phyloP scores from a whole-genome alignment of 164 flowering plant species.

The Brasenia schreberi region DNA sequence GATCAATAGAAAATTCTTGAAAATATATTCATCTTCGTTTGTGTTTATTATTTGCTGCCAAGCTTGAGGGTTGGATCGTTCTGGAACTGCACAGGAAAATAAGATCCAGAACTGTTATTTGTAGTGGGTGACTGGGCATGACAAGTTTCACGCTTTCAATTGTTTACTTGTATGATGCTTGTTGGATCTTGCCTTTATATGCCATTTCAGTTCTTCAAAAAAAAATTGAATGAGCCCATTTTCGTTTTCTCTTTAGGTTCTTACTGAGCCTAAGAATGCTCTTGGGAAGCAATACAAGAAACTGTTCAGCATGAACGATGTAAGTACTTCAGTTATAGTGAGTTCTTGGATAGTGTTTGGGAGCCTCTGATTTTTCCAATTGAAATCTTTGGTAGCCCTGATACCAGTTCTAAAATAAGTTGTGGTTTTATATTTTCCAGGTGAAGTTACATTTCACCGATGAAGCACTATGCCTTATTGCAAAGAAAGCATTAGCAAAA shows the following conservation, averaged over 20 bases:
- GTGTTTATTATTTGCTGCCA: too few species aligned
- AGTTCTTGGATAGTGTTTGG: neutral
- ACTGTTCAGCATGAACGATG: conserved; percentile 86
- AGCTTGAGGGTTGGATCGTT: too few species aligned
- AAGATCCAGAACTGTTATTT: too few species aligned
- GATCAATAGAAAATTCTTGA: too few species aligned
- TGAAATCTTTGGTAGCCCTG: neutral
- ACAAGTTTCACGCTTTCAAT: too few species aligned
- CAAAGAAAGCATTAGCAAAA: conserved; percentile 79
- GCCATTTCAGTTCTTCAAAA: too few species aligned
- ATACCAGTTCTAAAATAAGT: neutral
- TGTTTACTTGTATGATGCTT: too few species aligned
- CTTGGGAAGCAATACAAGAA: conserved; percentile 96
- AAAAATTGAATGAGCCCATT: neutral
- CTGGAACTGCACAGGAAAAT: too few species aligned
- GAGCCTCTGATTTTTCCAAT: neutral
- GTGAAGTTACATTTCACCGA: conserved; percentile 88
- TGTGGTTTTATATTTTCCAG: conserved; percentile 25
- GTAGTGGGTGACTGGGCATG: too few species aligned
- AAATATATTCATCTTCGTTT: too few species aligned
- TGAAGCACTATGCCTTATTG: conserved; percentile 65
- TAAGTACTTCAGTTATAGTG: conserved; percentile 21
- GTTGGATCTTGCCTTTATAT: too few species aligned
- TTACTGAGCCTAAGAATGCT: conserved; percentile 91
- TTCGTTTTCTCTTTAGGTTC: conserved; percentile 35